Conservation (phyloP, 164 flowering plant species). For the Vitis riparia region DNA sequence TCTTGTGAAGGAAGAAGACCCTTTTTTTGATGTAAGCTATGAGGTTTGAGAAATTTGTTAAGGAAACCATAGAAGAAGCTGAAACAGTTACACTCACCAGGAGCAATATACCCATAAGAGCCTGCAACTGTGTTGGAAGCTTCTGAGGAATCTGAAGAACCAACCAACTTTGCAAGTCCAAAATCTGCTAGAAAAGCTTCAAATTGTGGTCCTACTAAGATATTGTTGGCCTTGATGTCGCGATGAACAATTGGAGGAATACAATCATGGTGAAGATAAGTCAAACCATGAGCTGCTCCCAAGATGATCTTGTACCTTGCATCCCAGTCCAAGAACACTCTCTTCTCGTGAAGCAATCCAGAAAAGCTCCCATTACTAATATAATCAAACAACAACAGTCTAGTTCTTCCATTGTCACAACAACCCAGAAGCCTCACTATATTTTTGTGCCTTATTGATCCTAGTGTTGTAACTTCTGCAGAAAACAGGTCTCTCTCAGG, state of each 20-base stretch:
- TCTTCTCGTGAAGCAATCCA: slow-evolving; percentile 54
- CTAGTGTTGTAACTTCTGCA: slow-evolving; percentile 56
- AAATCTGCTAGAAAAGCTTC: slow-evolving; percentile 67
- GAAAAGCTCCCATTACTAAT: slow-evolving; percentile 57
- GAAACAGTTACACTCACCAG: slow-evolving; percentile 43
- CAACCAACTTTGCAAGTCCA: slow-evolving; percentile 59
- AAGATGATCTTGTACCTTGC: slow-evolving; percentile 51
- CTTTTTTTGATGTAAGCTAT: too few relatives aligned
- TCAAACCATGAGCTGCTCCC: slow-evolving; percentile 62
- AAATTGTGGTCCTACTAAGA: slow-evolving; percentile 52
- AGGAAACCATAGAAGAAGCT: neutral
- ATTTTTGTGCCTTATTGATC: slow-evolving; percentile 62
- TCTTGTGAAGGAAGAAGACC: too few relatives aligned
- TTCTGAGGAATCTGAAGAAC: slow-evolving; percentile 29
- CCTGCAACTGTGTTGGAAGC: slow-evolving; percentile 48
- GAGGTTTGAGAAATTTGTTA: too few relatives aligned
- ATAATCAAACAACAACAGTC: slow-evolving; percentile 59
- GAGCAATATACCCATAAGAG: slow-evolving; percentile 75
- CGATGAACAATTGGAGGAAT: slow-evolving; percentile 64
- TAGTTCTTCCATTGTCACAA: slow-evolving; percentile 45
- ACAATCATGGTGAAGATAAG: slow-evolving; percentile 75
- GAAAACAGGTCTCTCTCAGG: slow-evolving; percentile 53
- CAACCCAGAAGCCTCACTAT: slow-evolving; percentile 65
- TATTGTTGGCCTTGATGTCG: slow-evolving; percentile 62
- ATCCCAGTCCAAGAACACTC: slow-evolving; percentile 52